These are phyloP conservation scores for Golubevia pallescens DNA, from an alignment of 1,284 basidiomycete genomes.

Conservation along the genomic window DNA sequence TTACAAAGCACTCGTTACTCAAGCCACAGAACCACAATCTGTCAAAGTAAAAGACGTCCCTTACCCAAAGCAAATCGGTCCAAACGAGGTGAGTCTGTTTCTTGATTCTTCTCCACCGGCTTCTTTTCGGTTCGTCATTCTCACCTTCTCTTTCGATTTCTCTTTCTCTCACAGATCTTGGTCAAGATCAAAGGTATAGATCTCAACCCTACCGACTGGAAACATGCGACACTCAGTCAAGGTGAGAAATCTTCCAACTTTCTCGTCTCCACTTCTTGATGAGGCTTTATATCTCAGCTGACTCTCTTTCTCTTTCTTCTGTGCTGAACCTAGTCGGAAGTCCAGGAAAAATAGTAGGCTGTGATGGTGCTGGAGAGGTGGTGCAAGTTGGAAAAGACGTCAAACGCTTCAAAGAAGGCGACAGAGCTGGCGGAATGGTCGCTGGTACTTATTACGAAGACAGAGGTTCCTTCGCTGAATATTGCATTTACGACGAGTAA, in stretches of 20 bases:
- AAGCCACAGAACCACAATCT: no score
- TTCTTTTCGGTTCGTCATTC: no score
- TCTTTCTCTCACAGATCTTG: no score
- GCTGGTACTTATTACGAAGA: constrained; percentile 65
- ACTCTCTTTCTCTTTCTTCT: background rate
- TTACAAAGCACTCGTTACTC: no score
- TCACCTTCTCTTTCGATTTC: no score
- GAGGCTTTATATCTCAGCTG: background rate
- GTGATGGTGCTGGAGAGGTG: constrained; percentile 71
- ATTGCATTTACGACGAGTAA: constrained; percentile 66
- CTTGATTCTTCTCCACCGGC: no score
- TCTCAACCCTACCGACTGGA: constrained; percentile 27
- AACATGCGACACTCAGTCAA: constrained; percentile 3
- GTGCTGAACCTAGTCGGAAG: constrained; percentile 64
- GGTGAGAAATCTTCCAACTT: background rate
- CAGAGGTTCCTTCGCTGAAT: constrained; percentile 62
- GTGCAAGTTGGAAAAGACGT: constrained; percentile 70
- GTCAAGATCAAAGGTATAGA: constrained; percentile 21
- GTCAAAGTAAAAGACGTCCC: no score
- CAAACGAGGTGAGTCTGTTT: no score
- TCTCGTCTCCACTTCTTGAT: constrained; percentile 21
- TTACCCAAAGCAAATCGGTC: no score
- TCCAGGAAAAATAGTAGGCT: constrained; percentile 68
- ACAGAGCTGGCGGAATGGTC: constrained; percentile 69
- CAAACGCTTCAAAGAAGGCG: constrained; percentile 69